Evolutionary conservation across 1,284 basidiomycete genomes (phyloP).

Genomic region (Ustilago xerochloae): DNA sequence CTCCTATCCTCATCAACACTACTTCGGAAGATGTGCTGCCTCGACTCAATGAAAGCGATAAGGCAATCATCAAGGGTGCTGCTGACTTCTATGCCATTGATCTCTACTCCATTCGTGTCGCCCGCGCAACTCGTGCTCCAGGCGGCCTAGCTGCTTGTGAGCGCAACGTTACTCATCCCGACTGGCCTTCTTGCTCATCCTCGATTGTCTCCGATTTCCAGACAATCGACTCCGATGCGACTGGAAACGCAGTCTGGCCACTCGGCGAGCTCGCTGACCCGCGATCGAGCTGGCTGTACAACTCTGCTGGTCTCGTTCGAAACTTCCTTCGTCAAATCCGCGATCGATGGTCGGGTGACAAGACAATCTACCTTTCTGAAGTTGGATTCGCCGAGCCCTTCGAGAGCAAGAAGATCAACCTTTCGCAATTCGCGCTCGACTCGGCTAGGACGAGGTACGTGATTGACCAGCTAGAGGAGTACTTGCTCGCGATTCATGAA

Average conservation of each 20-base stretch:
- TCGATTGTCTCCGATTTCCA: neutral
- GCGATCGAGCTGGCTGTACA: neutral
- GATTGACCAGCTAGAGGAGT: neutral
- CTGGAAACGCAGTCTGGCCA: neutral
- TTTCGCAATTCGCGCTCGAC: neutral
- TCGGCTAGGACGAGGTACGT: neutral
- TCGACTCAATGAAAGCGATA: neutral
- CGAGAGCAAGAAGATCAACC: neutral
- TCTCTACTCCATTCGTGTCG: neutral
- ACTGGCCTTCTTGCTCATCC: neutral
- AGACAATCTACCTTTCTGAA: neutral
- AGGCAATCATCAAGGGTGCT: neutral
- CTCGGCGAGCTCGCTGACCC: neutral
- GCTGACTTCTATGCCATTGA: neutral
- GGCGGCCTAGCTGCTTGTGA: neutral
- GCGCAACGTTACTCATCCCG: neutral
- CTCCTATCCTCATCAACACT: neutral
- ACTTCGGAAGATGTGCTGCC: neutral
- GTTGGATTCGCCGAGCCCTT: neutral
- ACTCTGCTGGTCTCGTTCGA: neutral
- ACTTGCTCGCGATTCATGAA: neutral
- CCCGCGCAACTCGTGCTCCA: neutral
- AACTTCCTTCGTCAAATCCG: neutral
- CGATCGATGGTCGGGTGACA: neutral
- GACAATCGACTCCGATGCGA: neutral